A percentile compares a stretch with the other conserved stretches of the same genome.
Conservation (phyloP, 179 eudicot species). For the Carnegiea gigantea region DNA sequence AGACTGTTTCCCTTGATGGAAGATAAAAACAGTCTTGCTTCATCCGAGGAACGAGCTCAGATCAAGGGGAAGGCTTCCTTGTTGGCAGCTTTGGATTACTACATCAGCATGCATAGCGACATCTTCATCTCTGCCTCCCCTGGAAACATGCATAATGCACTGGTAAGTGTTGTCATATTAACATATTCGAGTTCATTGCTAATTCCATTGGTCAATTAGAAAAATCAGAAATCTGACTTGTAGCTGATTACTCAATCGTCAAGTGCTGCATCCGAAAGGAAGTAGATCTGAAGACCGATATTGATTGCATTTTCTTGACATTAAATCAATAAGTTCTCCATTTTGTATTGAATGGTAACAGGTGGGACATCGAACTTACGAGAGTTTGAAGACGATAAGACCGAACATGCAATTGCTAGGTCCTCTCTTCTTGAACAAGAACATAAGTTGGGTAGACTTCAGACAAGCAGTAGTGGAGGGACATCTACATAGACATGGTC, state of each 20-base stretch:
- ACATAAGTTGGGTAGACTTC: slow-evolving; percentile 83
- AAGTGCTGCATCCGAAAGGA: no score
- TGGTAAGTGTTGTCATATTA: slow-evolving; percentile 45
- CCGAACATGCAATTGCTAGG: slow-evolving; percentile 87
- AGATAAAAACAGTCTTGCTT: slow-evolving; percentile 87
- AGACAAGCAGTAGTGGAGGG: slow-evolving; percentile 71
- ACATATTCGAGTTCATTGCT: no score
- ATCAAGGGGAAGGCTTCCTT: slow-evolving; percentile 91
- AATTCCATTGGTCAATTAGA: no score
- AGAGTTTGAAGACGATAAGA: slow-evolving; percentile 73
- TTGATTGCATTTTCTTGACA: neutral
- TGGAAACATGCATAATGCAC: slow-evolving; percentile 97
- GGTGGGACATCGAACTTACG: slow-evolving; percentile 84
- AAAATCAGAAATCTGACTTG: no score
- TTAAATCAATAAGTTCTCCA: neutral
- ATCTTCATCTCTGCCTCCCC: slow-evolving; percentile 95
- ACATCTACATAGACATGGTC: slow-evolving; percentile 75
- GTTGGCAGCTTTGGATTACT: slow-evolving; percentile 89
- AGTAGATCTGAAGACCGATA: no score
- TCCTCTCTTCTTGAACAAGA: slow-evolving; percentile 78
- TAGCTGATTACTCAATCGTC: no score
- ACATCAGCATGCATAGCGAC: slow-evolving; percentile 91
- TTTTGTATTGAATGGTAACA: slow-evolving; percentile 21
- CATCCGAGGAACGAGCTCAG: slow-evolving; percentile 63
- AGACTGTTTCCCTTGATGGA: slow-evolving; percentile 82